A percentile compares a stretch with the other conserved stretches of the same genome.
Conservation (phyloP, 495 filamentous ascomycete genomes). For the Hypoxylon rickii region DNA sequence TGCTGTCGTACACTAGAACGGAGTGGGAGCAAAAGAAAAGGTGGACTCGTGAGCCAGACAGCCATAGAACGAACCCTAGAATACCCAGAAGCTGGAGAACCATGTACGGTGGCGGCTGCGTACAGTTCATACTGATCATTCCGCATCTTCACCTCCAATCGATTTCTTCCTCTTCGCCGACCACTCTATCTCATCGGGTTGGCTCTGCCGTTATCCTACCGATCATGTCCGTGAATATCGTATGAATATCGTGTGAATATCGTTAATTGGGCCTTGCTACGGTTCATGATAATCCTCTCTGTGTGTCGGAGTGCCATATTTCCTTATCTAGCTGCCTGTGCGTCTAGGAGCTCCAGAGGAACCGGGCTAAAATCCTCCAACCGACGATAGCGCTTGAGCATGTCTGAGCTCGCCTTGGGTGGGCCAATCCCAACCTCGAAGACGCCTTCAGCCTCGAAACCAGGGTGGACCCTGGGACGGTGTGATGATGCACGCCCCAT, state of each 20-base stretch:
- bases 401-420: constrained; percentile 17
- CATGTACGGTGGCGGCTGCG: constrained; percentile 11
- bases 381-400: constrained; percentile 24
- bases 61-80: no score
- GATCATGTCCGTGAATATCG: no score
- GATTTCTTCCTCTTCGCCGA: constrained; percentile 10
- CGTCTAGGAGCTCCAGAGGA: constrained; percentile 1
- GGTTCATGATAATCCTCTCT: constrained; percentile 2
- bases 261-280: constrained; percentile 6
- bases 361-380: constrained; percentile 26
- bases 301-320: constrained; percentile 14
- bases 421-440: constrained; percentile 17
- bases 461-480: constrained; percentile 10
- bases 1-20: background rate
- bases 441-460: constrained; percentile 27
- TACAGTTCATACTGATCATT: background rate
- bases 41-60: no score
- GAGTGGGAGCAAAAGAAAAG: no score
- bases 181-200: constrained; percentile 3
- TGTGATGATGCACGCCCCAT: constrained; percentile 8
- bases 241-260: no score
- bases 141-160: constrained; percentile 8
- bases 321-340: constrained; percentile 1
- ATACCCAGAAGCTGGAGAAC: constrained; percentile 13
- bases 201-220: constrained; percentile 26